Conservation (phyloP, 345 rosid genomes). For the Camelina hispida region DNA sequence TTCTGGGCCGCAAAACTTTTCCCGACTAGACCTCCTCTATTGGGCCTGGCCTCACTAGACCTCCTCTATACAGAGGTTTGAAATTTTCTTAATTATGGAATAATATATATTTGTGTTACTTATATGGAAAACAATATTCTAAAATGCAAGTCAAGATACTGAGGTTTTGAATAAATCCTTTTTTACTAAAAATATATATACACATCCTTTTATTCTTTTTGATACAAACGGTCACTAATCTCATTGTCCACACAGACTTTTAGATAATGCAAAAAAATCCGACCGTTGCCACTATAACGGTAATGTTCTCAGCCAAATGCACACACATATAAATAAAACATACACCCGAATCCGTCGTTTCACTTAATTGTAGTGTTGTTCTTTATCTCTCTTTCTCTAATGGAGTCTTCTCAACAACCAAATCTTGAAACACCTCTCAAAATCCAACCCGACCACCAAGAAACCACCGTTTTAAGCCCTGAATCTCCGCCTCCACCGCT, state of each 20-base stretch:
- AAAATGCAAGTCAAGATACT: neutral
- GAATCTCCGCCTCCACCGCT: constrained; percentile 33
- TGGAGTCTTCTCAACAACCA: constrained; percentile 45
- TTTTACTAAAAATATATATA: neutral
- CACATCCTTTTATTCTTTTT: neutral
- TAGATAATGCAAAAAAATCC: constrained; percentile 36
- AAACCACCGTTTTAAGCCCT: constrained; percentile 27
- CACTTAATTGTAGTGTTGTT: constrained; percentile 42
- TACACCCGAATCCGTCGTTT: neutral
- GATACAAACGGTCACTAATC: constrained; percentile 33
- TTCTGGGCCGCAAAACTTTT: neutral
- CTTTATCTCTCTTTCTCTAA: constrained; percentile 2
- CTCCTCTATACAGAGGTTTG: too few species aligned
- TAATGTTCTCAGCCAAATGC: constrained; percentile 3
- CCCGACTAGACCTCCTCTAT: neutral
- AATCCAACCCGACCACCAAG: constrained; percentile 32
- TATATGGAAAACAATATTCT: neutral
- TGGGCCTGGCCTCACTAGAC: constrained; percentile 34
- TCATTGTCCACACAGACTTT: neutral
- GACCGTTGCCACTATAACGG: constrained; percentile 55
- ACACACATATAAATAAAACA: neutral
- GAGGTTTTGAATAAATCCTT: neutral
- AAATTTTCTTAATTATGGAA: neutral
- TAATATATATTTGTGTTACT: constrained; percentile 1
- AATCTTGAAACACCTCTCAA: constrained; percentile 42